Evolutionary conservation across 1,284 basidiomycete species (phyloP).

Genomic region (Moesziomyces antarcticus): DNA sequence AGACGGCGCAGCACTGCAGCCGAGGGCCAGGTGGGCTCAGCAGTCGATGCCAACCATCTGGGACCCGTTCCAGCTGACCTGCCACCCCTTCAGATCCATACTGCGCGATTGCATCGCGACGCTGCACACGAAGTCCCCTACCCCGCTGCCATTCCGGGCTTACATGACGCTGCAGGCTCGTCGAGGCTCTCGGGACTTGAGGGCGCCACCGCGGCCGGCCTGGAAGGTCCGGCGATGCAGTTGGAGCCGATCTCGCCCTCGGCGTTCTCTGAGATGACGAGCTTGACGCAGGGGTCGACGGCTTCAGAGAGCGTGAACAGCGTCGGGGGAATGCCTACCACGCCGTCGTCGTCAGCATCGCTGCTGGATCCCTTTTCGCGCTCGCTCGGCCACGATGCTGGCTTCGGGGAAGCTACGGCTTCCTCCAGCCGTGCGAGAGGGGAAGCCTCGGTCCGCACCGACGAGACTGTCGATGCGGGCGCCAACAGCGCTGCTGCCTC

Average conservation of each 20-base stretch:
- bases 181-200: slow-evolving; percentile 3
- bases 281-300: slow-evolving; percentile 39
- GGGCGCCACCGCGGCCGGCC: neutral
- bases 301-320: slow-evolving; percentile 37
- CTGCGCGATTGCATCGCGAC: slow-evolving; percentile 11
- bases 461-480: slow-evolving; percentile 1
- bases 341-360: slow-evolving; percentile 24
- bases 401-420: neutral
- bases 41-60: neutral
- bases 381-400: slow-evolving; percentile 1
- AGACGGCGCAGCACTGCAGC: slow-evolving; percentile 26
- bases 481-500: neutral
- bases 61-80: slow-evolving; percentile 24
- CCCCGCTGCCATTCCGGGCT: neutral
- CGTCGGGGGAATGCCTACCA: slow-evolving; percentile 26
- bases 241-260: slow-evolving; percentile 39
- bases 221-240: slow-evolving; percentile 3
- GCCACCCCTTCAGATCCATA: slow-evolving; percentile 23
- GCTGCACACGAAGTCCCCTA: slow-evolving; percentile 6
- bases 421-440: neutral
- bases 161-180: neutral
- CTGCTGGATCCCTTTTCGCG: slow-evolving; percentile 15
- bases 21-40: slow-evolving; percentile 9
- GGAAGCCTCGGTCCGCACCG: neutral
- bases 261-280: slow-evolving; percentile 43